These are phyloP conservation scores for Penicillium digitatum DNA, from an alignment of 2,329 filamentous ascomycete species.

Conservation along the genomic window DNA sequence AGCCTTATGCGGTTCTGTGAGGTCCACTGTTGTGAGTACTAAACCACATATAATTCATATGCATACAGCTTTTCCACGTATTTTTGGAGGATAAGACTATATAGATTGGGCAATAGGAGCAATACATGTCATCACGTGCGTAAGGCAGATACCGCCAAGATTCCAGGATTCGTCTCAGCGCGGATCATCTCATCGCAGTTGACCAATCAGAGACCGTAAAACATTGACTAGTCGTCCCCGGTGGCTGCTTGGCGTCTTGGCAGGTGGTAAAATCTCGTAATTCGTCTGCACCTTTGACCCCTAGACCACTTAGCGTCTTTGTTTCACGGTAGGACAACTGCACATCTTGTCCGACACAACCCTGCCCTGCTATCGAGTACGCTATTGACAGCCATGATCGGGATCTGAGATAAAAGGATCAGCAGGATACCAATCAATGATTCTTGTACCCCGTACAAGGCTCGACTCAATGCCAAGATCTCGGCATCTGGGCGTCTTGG, in stretches of 20 bases:
- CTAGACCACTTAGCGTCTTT: not conserved
- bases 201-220: slow-evolving; percentile 12
- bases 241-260: slow-evolving; percentile 23
- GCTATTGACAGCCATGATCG: not conserved
- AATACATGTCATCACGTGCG: slow-evolving; percentile 11
- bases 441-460: slow-evolving; percentile 3
- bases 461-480: slow-evolving; percentile 29
- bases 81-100: not conserved
- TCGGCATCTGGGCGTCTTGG: slow-evolving; percentile 33
- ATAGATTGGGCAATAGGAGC: not conserved
- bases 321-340: not conserved
- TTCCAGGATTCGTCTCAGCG: slow-evolving; percentile 6
- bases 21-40: not conserved
- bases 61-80: not conserved
- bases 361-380: not conserved
- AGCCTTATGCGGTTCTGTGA: not conserved
- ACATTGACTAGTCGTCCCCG: slow-evolving; percentile 2
- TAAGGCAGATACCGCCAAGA: slow-evolving; percentile 16
- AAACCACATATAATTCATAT: not conserved
- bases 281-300: slow-evolving; percentile 12
- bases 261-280: slow-evolving; percentile 20
- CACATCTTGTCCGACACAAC: slow-evolving; percentile 4
- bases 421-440: not conserved
- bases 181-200: slow-evolving; percentile 1
- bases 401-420: not conserved